Evolutionary conservation across 495 filamentous ascomycete genomes (phyloP), one percentile per base, ranked within the genome.

Genomic region (Annulohypoxylon stygium): DNA sequence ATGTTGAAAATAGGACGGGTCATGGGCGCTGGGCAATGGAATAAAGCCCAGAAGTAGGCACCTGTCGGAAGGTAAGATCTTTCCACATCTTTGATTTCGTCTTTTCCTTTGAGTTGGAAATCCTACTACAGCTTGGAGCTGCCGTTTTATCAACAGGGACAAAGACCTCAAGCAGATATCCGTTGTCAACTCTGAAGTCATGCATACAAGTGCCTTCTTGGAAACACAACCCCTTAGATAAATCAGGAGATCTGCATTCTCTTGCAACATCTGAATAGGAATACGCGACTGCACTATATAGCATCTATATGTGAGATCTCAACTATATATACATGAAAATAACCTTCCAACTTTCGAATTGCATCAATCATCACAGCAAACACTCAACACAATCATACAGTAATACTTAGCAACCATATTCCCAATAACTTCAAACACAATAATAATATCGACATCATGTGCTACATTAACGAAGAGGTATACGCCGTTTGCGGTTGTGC

Each of bases 401-500:
- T n/a, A 43, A 43, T n/a, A 43, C 39, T 7, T 39, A 30, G 5
- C 30, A 39, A 9, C 12, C 12, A 43, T 43, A 43, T n/a, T 43
- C 1, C 12, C 2, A 43, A 43, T n/a, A 43, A n/a, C 39, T 41
- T 36, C 6, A 36, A 36, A 36, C 6, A 11, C 39, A 41, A 41
- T 16, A 45, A 14, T 5, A 45, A 16, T 8, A 47, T 4, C 16
- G 8, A 33, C 51, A 54, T 1, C 0, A 70, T 70, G 68, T 70
- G 68, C 12, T 70, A 61, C 37, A 25, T 5, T 1, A 70, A 65
- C 25, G 3, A 25, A 0, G 43, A 65, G 45, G 43, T 14, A 2
- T 65, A 65, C 9, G 11, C 0, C 9, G 68, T 7, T n/a, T 70
- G 68, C 9, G 68, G 68, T 4, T 70, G 68, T 25, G 26, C 33